Evolutionary conservation across 164 flowering plant species (phyloP), one percentile per base, ranked within the genome.

Genomic region (Vitis cinerea): DNA sequence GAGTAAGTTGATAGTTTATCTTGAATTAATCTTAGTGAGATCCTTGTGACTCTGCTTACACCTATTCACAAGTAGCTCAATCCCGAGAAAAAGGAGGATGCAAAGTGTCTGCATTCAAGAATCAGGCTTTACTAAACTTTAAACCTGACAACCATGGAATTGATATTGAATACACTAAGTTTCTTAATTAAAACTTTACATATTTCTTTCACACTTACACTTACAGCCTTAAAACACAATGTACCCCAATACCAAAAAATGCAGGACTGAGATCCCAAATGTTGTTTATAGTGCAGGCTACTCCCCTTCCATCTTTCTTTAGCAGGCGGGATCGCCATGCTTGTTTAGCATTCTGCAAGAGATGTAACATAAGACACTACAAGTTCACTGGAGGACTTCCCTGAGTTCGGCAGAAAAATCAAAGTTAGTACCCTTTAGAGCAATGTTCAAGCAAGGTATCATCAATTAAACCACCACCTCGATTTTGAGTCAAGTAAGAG

Each of bases 341-440:
- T 50, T 50, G 68, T 30, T 57, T 57, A 44, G 64, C 54, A 60
- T 47, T 23, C 55, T 56, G 15, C 37, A 19, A 2, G 48, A 8
- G 11, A 13, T 7, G 29, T 17, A 69, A 59, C 65, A 15, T 64
- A 51, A 51, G 51, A 67, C 49, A 70, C 60, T 66, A 84, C 83
- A 86, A 16, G 72, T 75, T 78, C 69, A 86, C 90, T 1, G 87
- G 85, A 44, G 90, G 86, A 71, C 78, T 76, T 70, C 83, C 87
- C 90, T 86, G 84, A 51, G 17, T 54, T 67, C n/a, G 11, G 51
- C 52, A 66, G 66, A 11, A 3, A 13, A 44, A 62, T 30, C 27
- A 8, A 27, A 49, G 8, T 17, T 37, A 62, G 47, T 17, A 50
- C 1, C 29, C 66, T 27, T 29, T n/a, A 8, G 15, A 23, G 50